A percentile compares a stretch with the other conserved stretches of the same genome.
phyloP scores from a whole-genome alignment of 768 basidiomycete genomes.

The Leccinum barrowsii region DNA sequence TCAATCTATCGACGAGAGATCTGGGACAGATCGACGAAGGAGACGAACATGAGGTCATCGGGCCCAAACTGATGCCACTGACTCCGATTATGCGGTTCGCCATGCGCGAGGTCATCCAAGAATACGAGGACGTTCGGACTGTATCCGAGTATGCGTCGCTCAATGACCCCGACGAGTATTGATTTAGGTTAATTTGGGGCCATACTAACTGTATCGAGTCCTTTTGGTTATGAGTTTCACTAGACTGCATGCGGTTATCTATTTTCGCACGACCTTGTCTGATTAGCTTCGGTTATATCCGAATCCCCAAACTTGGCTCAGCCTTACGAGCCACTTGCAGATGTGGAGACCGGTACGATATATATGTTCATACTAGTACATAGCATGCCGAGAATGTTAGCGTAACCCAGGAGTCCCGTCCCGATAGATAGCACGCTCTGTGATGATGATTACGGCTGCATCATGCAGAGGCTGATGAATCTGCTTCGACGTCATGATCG shows the following conservation, averaged over 20 bases:
- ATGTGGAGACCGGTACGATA: not conserved
- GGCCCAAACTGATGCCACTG: conserved; percentile 71
- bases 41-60: conserved; percentile 55
- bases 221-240: not conserved
- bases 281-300: not conserved
- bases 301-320: not conserved
- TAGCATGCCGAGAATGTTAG: not conserved
- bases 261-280: not conserved
- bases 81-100: conserved; percentile 83
- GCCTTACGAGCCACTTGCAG: not conserved
- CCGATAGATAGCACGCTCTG: not conserved
- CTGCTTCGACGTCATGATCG: not conserved
- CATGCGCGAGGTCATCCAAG: conserved; percentile 79
- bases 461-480: not conserved
- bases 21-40: conserved; percentile 47
- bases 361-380: not conserved
- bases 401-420: not conserved
- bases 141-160: conserved; percentile 79
- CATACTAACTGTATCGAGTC: not conserved
- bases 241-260: not conserved
- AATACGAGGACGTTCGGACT: conserved; percentile 74
- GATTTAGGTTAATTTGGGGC: conserved; percentile 10
- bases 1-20: conserved; percentile 39
- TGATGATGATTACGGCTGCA: not conserved
- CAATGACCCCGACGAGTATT: conserved; percentile 68